phyloP scores from a whole-genome alignment of 2,329 filamentous ascomycete genomes.

The Cercospora sesami region DNA sequence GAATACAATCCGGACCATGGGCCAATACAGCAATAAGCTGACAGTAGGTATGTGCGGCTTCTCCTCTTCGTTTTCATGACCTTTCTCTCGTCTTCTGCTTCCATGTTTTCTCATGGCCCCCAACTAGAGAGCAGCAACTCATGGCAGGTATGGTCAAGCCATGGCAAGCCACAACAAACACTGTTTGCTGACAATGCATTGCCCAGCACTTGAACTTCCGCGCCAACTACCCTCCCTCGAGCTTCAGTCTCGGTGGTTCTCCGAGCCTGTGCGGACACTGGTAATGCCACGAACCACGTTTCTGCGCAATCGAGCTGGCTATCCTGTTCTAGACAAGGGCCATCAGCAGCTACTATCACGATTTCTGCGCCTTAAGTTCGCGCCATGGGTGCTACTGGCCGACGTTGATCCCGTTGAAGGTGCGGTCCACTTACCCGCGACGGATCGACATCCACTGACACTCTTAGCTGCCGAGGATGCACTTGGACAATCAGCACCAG shows the following conservation, averaged over 20 bases:
- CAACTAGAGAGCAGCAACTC: neutral
- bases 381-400: slow-evolving; percentile 62
- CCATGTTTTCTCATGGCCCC: neutral
- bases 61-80: slow-evolving; percentile 6
- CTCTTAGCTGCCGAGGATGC: neutral
- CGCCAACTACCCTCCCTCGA: slow-evolving; percentile 58
- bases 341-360: slow-evolving; percentile 60
- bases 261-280: slow-evolving; percentile 61
- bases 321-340: slow-evolving; percentile 58
- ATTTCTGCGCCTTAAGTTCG: slow-evolving; percentile 57
- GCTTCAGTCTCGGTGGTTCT: slow-evolving; percentile 63
- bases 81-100: slow-evolving; percentile 3
- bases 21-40: slow-evolving; percentile 79
- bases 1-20: slow-evolving; percentile 81
- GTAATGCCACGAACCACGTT: slow-evolving; percentile 56
- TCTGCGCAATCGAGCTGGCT: slow-evolving; percentile 59
- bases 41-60: slow-evolving; percentile 69
- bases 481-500: slow-evolving; percentile 19
- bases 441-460: neutral
- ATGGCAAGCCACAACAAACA: neutral
- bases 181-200: slow-evolving; percentile 5
- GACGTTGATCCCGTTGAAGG: slow-evolving; percentile 55
- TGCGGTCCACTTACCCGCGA: neutral
- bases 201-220: slow-evolving; percentile 58
- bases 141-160: slow-evolving; percentile 14